phyloP scores from a whole-genome alignment of 2,329 filamentous ascomycete species.

The Penicillium sp. region DNA sequence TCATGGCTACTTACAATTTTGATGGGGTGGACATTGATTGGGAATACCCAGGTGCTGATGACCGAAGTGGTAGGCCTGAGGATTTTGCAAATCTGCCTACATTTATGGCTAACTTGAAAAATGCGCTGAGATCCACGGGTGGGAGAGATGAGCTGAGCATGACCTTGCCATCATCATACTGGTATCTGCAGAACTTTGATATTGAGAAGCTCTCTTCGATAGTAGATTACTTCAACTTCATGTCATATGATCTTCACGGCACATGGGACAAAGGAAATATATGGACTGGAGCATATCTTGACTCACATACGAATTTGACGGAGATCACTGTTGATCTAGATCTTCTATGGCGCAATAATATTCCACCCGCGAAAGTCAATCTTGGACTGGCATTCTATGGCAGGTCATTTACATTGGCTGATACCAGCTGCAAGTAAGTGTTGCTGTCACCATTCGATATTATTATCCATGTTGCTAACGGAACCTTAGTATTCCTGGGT shows the following conservation, averaged over 20 bases:
- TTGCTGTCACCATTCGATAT: background rate
- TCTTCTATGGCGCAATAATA: constrained; percentile 23
- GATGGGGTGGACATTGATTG: constrained; percentile 22
- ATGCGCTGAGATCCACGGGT: background rate
- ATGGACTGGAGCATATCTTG: background rate
- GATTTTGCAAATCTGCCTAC: constrained; percentile 9
- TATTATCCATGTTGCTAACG: too few species aligned
- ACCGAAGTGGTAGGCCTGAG: constrained; percentile 1
- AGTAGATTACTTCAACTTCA: constrained; percentile 11
- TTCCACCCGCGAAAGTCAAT: constrained; percentile 18
- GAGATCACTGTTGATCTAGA: constrained; percentile 27
- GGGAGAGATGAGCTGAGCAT: constrained; percentile 6
- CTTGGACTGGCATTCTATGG: constrained; percentile 29
- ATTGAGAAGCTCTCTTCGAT: constrained; percentile 1
- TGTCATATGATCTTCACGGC: constrained; percentile 24
- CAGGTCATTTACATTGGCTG: constrained; percentile 18
- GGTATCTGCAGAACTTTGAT: constrained; percentile 24
- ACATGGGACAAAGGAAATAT: background rate
- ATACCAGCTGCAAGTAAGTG: constrained; percentile 19
- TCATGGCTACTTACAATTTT: constrained; percentile 18
- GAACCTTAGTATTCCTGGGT: constrained; percentile 13
- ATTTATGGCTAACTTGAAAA: constrained; percentile 5
- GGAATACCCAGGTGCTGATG: constrained; percentile 13
- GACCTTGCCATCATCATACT: constrained; percentile 13
- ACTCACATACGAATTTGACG: constrained; percentile 28